Percentiles rank a stretch among this genome's conserved stretches.
Evolutionary conservation across 2,329 filamentous ascomycete species (phyloP).

Genomic region (Geosmithia morbida): DNA sequence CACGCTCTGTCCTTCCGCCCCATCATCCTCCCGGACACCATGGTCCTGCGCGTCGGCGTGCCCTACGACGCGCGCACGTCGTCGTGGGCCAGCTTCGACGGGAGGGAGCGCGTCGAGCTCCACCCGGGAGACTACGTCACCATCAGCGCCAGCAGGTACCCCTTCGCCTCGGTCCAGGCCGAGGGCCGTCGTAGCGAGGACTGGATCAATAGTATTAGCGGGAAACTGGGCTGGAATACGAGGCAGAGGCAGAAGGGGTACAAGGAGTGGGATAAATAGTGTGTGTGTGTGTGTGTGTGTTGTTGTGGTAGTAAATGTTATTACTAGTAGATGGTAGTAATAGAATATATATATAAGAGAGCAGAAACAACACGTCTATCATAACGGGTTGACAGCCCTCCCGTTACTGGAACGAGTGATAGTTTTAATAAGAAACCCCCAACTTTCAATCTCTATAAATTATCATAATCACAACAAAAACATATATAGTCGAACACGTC

Average conservation of each 20-base stretch:
- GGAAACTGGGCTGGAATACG: constrained; percentile 71
- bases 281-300: too few species aligned
- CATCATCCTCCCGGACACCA: constrained; percentile 93
- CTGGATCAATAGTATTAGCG: constrained; percentile 69
- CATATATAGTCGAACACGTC: too few species aligned
- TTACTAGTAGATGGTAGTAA: too few species aligned
- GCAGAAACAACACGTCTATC: too few species aligned
- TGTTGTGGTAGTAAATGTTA: too few species aligned
- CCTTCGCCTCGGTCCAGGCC: constrained; percentile 64
- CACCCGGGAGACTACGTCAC: constrained; percentile 71
- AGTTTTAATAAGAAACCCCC: too few species aligned
- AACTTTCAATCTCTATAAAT: too few species aligned
- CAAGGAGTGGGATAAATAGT: constrained; percentile 31
- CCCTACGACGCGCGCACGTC: constrained; percentile 81
- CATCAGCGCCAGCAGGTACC: constrained; percentile 66
- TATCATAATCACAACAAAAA: too few species aligned
- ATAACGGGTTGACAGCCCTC: too few species aligned
- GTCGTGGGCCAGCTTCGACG: constrained; percentile 97
- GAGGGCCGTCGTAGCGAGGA: constrained; percentile 57
- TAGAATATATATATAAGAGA: too few species aligned
- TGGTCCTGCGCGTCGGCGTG: constrained; percentile 85
- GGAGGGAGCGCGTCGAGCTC: constrained; percentile 73
- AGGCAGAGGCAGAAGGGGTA: constrained; percentile 59
- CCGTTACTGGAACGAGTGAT: too few species aligned
- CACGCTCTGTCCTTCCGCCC: constrained; percentile 91